Base-by-base conservation (phyloP, 2,329 filamentous ascomycete species). In the Colletotrichum falcatum region DNA sequence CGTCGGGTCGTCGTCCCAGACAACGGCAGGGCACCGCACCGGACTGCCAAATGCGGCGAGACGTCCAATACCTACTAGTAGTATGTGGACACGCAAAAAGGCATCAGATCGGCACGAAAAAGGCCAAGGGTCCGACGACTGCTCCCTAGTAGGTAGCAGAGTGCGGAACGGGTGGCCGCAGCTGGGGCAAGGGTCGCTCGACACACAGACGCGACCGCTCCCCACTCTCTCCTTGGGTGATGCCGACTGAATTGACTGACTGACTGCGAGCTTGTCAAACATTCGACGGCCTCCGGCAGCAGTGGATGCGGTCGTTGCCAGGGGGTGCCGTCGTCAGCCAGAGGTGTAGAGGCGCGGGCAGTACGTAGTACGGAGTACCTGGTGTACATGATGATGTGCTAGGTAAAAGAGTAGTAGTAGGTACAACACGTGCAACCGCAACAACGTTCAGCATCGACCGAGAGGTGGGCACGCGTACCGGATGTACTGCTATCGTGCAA, bases 241-340 rank as follows among this genome's bases (percentile, higher is more conserved):
- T 55, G 44, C n/a, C 30, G 49, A 39, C 35, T 42, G n/a, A n/a
- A 26, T 18, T 26, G 14, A 58, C 14, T 39, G 35, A 28, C 35
- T 23, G 23, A 3, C n/a, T 30, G 59, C 28, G 20, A 48, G 11
- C n/a, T 33, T 56, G 20, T 12, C 28, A 11, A n/a, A 30, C 30
- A 20, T 23, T 30, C 14, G 20, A 12, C 53, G 66, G 63, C 63
- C 55, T 70, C 63, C 66, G 11, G 66, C 63, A 66, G 62, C 46
- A 33, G 62, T 48, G 54, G 42, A 33, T 9, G 26, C 9, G 49
- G 26, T 20, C 35, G 28, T 28, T 16, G 51, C 26, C 51, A 42
- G 20, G 44, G 23, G 18, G 5, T 30, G 44, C n/a, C 6, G 12
- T 5, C 9, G 14, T 14, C 18, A 20, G 7, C 61, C 28, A 20